Percentiles rank a stretch among this genome's conserved stretches.
These are phyloP conservation scores for Daedaleopsis nitida DNA, from an alignment of 768 basidiomycete species.

Conservation along the genomic window DNA sequence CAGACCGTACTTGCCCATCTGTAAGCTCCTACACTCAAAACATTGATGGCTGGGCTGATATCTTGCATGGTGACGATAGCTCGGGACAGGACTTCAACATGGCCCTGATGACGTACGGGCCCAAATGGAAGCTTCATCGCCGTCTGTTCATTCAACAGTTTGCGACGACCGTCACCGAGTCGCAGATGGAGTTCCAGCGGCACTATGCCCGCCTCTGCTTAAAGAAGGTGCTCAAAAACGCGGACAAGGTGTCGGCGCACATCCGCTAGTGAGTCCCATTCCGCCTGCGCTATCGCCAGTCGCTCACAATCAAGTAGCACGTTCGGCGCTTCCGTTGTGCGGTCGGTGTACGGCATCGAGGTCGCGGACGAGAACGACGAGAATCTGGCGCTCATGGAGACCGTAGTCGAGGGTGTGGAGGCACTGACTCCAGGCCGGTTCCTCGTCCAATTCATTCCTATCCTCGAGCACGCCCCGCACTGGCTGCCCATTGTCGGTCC, in stretches of 20 bases:
- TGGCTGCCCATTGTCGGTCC: conserved; percentile 10
- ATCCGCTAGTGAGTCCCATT: conserved; percentile 15
- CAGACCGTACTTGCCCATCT: background rate
- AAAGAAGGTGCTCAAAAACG: conserved; percentile 10
- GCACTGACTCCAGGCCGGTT: background rate
- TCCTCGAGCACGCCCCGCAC: background rate
- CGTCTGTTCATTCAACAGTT: conserved; percentile 21
- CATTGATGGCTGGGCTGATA: background rate
- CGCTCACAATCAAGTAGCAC: conserved; percentile 11
- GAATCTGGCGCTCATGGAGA: conserved; percentile 17
- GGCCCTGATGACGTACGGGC: conserved; percentile 21
- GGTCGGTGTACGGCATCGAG: conserved; percentile 22
- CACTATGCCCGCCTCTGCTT: conserved; percentile 3
- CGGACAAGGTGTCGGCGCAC: conserved; percentile 12
- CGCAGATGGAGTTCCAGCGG: background rate
- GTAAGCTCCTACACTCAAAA: background rate
- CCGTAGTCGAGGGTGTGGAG: conserved; percentile 2
- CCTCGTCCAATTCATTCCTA: conserved; percentile 5
- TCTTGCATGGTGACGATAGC: background rate
- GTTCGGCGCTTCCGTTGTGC: conserved; percentile 18
- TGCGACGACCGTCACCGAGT: background rate
- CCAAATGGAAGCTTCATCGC: conserved; percentile 21
- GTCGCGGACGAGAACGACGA: conserved; percentile 18
- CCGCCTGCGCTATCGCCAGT: background rate
- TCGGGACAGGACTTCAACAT: conserved; percentile 15